Conservation (phyloP, 2,329 filamentous ascomycete genomes). For the Cordyceps cateniannulata region DNA sequence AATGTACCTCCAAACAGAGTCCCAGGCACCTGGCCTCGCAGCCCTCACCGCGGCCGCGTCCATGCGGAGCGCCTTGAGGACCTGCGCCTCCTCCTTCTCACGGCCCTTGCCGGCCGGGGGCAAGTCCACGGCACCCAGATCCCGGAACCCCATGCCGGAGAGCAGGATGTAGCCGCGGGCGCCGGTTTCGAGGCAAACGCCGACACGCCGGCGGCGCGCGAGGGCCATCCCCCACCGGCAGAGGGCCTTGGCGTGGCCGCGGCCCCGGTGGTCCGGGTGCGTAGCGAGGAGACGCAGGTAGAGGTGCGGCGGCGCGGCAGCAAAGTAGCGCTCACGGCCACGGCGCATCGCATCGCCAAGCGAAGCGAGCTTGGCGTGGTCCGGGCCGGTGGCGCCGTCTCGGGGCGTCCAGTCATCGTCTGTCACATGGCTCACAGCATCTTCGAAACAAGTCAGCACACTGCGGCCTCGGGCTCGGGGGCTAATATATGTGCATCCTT, state of each 20-base stretch:
- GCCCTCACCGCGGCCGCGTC: neutral
- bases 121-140: constrained; percentile 14
- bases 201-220: neutral
- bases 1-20: constrained; percentile 9
- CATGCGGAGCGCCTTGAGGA: constrained; percentile 13
- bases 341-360: constrained; percentile 1
- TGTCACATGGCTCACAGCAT: no score
- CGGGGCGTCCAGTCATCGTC: no score
- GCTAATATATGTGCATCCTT: no score
- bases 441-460: no score
- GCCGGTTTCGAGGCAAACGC: constrained; percentile 13
- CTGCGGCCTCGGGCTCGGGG: no score
- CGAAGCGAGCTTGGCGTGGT: neutral
- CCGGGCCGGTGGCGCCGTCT: neutral
- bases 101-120: neutral
- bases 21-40: neutral
- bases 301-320: constrained; percentile 7
- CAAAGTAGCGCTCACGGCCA: constrained; percentile 4
- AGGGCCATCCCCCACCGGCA: constrained; percentile 9
- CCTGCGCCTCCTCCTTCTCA: constrained; percentile 7
- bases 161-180: constrained; percentile 16
- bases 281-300: constrained; percentile 15
- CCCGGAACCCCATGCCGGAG: constrained; percentile 16
- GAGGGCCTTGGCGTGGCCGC: constrained; percentile 15
- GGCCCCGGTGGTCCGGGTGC: constrained; percentile 13